Base-by-base conservation (phyloP, 257 asterid genomes). In the Verbascum thapsus region DNA sequence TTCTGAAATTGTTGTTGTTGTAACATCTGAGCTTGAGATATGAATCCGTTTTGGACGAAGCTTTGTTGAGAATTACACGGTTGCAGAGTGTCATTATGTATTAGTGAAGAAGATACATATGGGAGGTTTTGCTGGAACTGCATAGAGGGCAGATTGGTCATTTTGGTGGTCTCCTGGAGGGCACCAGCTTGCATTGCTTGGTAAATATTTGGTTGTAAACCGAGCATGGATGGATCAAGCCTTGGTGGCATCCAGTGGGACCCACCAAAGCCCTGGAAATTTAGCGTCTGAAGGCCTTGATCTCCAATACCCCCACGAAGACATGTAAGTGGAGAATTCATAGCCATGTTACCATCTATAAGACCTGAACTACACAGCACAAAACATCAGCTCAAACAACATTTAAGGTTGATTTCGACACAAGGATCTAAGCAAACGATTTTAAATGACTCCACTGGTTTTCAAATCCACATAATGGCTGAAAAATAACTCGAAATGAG, bases 161-260 rank as follows among this genome's bases (percentile, higher is more conserved):
- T 53, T 71, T 80, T 88, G 40, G 84, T 74, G 61, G 94, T 20
- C n/a, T n/a, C n/a, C n/a, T n/a, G n/a, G n/a, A n/a, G n/a, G n/a
- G n/a, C n/a, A n/a, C n/a, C n/a, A n/a, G n/a, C n/a, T n/a, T n/a
- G n/a, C 96, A 85, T 85, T 60, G 81, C 78, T 80, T 88, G 98
- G 77, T 86, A 81, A 37, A 82, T 75, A 59, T 88, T 89, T 10
- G 98, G 90, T 72, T 91, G 98, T 54, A 81, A 59, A 51, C 95
- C 84, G 52, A 78, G 75, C 78, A 77, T 74, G 49, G 98, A 81
- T 12, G 90, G 26, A 37, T 81, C 90, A 7, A 91, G 74, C 77
- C 95, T 77, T 16, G 95, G 94, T 66, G 80, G 98, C 86, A 86
- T 83, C 86, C 85, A 92, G 8, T 91, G 96, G 34, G 85, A 70